Evolutionary conservation across 1,284 basidiomycete species (phyloP).

Genomic region (Trichosporon faecale): DNA sequence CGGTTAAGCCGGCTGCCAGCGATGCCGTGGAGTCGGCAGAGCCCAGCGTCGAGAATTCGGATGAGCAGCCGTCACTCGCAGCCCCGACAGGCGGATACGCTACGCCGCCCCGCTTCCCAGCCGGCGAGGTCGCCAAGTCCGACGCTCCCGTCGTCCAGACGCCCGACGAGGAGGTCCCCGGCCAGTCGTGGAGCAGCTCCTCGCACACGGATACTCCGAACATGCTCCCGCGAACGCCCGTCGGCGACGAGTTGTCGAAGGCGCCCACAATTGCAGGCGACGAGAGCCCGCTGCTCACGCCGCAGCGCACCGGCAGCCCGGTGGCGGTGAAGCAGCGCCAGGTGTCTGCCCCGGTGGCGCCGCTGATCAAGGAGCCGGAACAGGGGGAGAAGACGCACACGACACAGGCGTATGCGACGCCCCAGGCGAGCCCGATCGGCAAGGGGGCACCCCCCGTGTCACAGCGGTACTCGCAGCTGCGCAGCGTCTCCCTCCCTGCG

Average conservation of each 20-base stretch:
- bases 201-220: neutral
- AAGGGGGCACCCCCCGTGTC: neutral
- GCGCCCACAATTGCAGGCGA: neutral
- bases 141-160: neutral
- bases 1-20: too few relatives aligned
- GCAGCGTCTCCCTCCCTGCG: neutral
- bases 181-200: constrained; percentile 1
- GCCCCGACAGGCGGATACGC: neutral
- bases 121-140: neutral
- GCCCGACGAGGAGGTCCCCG: neutral
- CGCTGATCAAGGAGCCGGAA: neutral
- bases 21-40: neutral
- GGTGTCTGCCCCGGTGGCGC: neutral
- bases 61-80: neutral
- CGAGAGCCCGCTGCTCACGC: neutral
- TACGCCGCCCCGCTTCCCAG: neutral
- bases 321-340: constrained; percentile 1
- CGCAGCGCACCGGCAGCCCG: neutral
- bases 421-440: neutral
- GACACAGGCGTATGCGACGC: neutral
- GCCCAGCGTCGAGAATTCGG: neutral
- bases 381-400: neutral
- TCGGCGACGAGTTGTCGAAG: neutral
- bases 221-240: neutral
- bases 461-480: neutral